Conservation (phyloP, 2,329 filamentous ascomycete species). For the Neoarthrinium moseri region DNA sequence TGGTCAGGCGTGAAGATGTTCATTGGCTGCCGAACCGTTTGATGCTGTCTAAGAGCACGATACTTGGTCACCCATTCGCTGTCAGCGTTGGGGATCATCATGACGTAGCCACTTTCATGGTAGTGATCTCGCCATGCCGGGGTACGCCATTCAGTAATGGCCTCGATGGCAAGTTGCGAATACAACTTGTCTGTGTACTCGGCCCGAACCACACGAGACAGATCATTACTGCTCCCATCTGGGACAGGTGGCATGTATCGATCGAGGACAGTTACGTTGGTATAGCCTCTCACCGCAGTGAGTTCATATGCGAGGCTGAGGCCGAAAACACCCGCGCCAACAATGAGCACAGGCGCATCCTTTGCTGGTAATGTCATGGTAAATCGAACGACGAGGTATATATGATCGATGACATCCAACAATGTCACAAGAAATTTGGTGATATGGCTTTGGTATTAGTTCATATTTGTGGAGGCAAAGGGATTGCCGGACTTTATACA, state of each 20-base stretch:
- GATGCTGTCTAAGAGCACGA: neutral
- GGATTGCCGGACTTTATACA: neutral
- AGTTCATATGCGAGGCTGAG: conserved; percentile 27
- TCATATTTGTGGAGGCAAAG: neutral
- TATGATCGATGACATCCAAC: neutral
- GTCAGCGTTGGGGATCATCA: neutral
- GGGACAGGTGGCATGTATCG: conserved; percentile 32
- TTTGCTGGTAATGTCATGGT: conserved; percentile 7
- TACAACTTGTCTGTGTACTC: conserved; percentile 68
- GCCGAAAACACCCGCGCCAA: conserved; percentile 30
- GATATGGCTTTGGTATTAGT: neutral
- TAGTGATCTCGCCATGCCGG: neutral
- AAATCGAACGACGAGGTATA: neutral
- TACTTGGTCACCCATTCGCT: neutral
- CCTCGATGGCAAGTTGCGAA: conserved; percentile 47
- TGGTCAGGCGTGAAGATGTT: conserved; percentile 1
- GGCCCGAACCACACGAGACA: conserved; percentile 37
- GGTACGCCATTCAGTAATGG: neutral
- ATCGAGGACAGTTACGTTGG: conserved; percentile 34
- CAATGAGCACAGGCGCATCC: conserved; percentile 23
- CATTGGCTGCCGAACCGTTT: neutral
- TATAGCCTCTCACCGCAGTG: conserved; percentile 20
- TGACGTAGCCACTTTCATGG: conserved; percentile 6
- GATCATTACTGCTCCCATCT: conserved; percentile 39
- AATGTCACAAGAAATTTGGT: neutral